Base-by-base conservation (phyloP, 2,329 filamentous ascomycete species). In the Xylariales sp. region DNA sequence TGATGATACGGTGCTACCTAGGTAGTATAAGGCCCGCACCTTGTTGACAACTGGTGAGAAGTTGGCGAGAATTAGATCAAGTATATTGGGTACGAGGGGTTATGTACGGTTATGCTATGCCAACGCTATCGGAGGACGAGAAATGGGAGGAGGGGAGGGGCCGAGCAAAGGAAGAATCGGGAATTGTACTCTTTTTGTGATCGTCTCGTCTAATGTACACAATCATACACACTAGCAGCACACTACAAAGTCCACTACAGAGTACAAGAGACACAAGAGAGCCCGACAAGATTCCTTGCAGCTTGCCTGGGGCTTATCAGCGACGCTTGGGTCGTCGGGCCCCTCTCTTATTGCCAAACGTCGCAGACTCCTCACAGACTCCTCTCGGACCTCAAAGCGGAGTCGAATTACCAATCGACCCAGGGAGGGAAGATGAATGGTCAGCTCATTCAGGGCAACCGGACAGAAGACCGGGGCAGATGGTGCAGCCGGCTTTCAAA, bases 351-450 rank as follows among this genome's bases (percentile, higher is more conserved):
- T 63, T 65, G 58, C 60, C 55, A 67, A 55, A 69, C 62, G 52
- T 68, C 46, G 55, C 67, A 63, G 52, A 39, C 46, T 61, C 45
- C 60, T 66, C 66, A 48, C 62, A 52, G 46, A 63, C 67, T 65
- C 67, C 62, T 68, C 67, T 60, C 58, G 49, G 67, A 56, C 67
- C 49, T 54, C 64, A 48, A 67, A 65, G 64, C 62, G 67, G 69
- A 68, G 67, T 54, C 60, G 54, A 63, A 69, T 65, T 69, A 69
- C 60, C 67, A 71, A 69, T 68, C 48, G 62, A 68, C 45, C 67
- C 64, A 71, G 43, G 32, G 18, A 52, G 36, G 65, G 34, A 39
- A 41, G 54, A 30, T 68, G 67, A 67, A 57, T 69, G 65, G 68
- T 48, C 55, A 46, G 30, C 54, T 56, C 55, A 45, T 54, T 52